These are phyloP conservation scores for Eutypa lata DNA, from an alignment of 2,329 filamentous ascomycete genomes.

Conservation along the genomic window DNA sequence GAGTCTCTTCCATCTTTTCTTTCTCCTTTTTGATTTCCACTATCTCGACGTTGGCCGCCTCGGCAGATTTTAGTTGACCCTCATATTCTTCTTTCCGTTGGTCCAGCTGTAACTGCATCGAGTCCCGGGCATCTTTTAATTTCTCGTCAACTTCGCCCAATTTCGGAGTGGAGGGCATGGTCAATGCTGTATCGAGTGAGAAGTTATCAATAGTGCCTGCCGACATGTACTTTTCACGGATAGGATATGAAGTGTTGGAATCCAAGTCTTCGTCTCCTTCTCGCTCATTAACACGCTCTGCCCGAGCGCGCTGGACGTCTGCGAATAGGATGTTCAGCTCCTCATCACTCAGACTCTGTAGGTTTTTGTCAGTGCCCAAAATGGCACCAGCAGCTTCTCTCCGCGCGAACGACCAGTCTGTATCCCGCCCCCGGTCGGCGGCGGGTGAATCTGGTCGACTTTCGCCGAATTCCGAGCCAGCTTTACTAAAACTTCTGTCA, in stretches of 20 bases:
- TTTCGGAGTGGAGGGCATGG: conserved; percentile 88
- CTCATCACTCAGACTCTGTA: conserved; percentile 85
- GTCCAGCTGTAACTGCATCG: conserved; percentile 79
- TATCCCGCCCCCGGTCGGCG: conserved; percentile 70
- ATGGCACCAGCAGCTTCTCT: conserved; percentile 91
- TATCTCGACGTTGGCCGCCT: conserved; percentile 72
- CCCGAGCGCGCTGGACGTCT: conserved; percentile 84
- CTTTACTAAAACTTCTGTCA: conserved; percentile 75
- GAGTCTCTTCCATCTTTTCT: conserved; percentile 75
- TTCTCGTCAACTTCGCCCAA: conserved; percentile 73
- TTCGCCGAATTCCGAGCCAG: conserved; percentile 74
- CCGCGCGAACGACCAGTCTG: conserved; percentile 91
- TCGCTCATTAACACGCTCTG: conserved; percentile 66
- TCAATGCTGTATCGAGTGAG: conserved; percentile 88
- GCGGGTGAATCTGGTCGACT: conserved; percentile 79
- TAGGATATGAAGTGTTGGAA: conserved; percentile 80
- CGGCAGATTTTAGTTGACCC: conserved; percentile 71
- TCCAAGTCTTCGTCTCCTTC: conserved; percentile 89
- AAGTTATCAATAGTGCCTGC: conserved; percentile 94
- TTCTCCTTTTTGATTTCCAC: conserved; percentile 84
- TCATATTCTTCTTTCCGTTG: conserved; percentile 81
- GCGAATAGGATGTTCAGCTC: conserved; percentile 92
- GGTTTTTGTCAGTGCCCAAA: conserved; percentile 86
- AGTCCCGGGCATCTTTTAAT: conserved; percentile 71
- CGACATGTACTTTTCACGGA: conserved; percentile 93